These are phyloP conservation scores for Wickerhamomyces strasburgensis DNA, from an alignment of 805 yeast species.

Conservation along the genomic window DNA sequence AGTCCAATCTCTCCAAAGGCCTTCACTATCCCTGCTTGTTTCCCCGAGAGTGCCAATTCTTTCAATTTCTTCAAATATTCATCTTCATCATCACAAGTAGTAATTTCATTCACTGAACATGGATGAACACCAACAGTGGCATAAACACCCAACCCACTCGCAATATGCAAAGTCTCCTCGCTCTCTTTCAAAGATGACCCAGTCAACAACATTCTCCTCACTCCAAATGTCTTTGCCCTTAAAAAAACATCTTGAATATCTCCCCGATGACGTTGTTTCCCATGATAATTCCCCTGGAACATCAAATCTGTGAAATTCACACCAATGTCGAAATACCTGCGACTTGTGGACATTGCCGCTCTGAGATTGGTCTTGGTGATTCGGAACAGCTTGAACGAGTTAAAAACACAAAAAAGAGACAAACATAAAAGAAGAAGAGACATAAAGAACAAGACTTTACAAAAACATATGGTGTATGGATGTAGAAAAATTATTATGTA, in stretches of 20 bases:
- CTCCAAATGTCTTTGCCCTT: conserved; percentile 64
- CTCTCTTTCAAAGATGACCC: conserved; percentile 77
- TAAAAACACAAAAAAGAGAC: too few species aligned
- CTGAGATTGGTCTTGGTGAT: not conserved
- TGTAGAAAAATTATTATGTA: too few species aligned
- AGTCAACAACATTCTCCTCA: conserved; percentile 68
- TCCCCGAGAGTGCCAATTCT: conserved; percentile 43
- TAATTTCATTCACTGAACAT: conserved; percentile 65
- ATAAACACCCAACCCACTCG: conserved; percentile 28
- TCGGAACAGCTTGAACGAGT: not conserved
- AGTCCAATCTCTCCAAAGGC: conserved; percentile 96
- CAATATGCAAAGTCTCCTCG: conserved; percentile 51
- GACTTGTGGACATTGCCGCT: not conserved
- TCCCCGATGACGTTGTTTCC: conserved; percentile 56
- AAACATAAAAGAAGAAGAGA: too few species aligned
- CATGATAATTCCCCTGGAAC: conserved; percentile 79
- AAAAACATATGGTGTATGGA: too few species aligned
- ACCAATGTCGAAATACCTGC: conserved; percentile 39
- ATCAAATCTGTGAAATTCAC: conserved; percentile 85
- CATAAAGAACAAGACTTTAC: too few species aligned
- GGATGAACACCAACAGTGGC: conserved; percentile 95
- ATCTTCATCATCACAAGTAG: conserved; percentile 22
- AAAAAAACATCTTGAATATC: conserved; percentile 63
- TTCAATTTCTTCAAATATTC: conserved; percentile 46
- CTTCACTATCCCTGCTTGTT: conserved; percentile 47